Evolutionary conservation across 2,329 filamentous ascomycete genomes (phyloP).

Genomic region (Immersiporthe knoxdaviesiana): DNA sequence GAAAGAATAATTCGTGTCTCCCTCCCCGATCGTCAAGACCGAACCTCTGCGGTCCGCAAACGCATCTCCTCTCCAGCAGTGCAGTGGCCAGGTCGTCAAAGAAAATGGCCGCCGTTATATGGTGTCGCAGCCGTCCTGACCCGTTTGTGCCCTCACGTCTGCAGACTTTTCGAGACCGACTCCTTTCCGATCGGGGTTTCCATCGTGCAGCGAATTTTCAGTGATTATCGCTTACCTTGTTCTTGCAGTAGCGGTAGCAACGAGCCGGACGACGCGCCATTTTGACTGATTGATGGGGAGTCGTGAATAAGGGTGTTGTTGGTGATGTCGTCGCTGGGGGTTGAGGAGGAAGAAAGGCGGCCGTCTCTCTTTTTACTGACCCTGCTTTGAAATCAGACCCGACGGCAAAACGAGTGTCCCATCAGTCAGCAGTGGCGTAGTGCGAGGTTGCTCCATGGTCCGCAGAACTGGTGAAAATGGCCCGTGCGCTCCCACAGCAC

Average conservation of each 20-base stretch:
- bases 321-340: slow-evolving; percentile 32
- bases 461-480: slow-evolving; percentile 19
- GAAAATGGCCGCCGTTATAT: not conserved
- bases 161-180: slow-evolving; percentile 13
- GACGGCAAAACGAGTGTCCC: slow-evolving; percentile 14
- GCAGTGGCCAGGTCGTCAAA: not conserved
- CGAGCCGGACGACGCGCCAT: slow-evolving; percentile 99
- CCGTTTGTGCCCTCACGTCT: not conserved
- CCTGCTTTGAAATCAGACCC: slow-evolving; percentile 59
- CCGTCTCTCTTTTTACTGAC: slow-evolving; percentile 32
- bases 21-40: not conserved
- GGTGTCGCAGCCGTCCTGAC: not conserved
- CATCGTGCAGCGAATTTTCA: slow-evolving; percentile 1
- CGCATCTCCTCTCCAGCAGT: not conserved
- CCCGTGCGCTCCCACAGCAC: slow-evolving; percentile 21
- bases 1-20: not conserved
- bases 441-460: slow-evolving; percentile 5
- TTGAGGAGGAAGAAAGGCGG: slow-evolving; percentile 32
- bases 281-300: slow-evolving; percentile 68
- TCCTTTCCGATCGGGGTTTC: slow-evolving; percentile 1
- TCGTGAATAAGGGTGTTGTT: slow-evolving; percentile 47
- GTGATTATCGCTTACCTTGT: slow-evolving; percentile 75
- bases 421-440: slow-evolving; percentile 10
- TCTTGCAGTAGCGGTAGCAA: slow-evolving; percentile 99
- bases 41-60: slow-evolving; percentile 18